These are phyloP conservation scores for Hygrophorus pudorinus DNA, from an alignment of 768 basidiomycete species.

Conservation along the genomic window DNA sequence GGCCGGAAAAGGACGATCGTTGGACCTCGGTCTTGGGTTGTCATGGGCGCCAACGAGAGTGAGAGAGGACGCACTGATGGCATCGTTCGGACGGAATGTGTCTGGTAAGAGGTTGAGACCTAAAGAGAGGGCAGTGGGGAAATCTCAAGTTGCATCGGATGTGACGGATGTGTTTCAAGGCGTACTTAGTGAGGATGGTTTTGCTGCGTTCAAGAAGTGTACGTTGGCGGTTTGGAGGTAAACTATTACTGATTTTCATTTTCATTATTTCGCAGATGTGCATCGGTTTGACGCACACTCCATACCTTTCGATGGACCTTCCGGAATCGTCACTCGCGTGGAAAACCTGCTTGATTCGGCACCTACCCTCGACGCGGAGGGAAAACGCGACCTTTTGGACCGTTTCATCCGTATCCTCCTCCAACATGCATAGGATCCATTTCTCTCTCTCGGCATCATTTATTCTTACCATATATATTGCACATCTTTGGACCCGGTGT, in stretches of 20 bases:
- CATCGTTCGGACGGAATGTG: slow-evolving; percentile 23
- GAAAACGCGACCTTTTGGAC: slow-evolving; percentile 44
- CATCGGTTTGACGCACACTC: slow-evolving; percentile 65
- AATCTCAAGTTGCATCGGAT: slow-evolving; percentile 31
- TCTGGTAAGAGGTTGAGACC: slow-evolving; percentile 14
- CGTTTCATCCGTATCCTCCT: slow-evolving; percentile 53
- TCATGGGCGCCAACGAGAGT: slow-evolving; percentile 65
- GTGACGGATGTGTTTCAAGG: slow-evolving; percentile 38
- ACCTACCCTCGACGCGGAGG: slow-evolving; percentile 34
- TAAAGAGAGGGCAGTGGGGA: slow-evolving; percentile 17
- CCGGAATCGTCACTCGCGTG: slow-evolving; percentile 57
- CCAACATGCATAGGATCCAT: slow-evolving; percentile 28
- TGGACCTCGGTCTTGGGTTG: slow-evolving; percentile 61
- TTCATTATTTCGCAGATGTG: slow-evolving; percentile 37
- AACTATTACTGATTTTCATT: slow-evolving; percentile 1
- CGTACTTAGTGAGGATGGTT: slow-evolving; percentile 36
- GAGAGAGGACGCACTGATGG: slow-evolving; percentile 56
- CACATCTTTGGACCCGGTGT: neutral
- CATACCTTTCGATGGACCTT: slow-evolving; percentile 68
- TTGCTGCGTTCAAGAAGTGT: slow-evolving; percentile 56
- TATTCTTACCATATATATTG: neutral
- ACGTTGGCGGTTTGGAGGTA: slow-evolving; percentile 16
- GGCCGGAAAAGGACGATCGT: slow-evolving; percentile 54
- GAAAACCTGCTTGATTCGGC: slow-evolving; percentile 47
- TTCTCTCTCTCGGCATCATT: neutral